Conservation (phyloP, 768 basidiomycete genomes). For the Amanita thiersii region DNA sequence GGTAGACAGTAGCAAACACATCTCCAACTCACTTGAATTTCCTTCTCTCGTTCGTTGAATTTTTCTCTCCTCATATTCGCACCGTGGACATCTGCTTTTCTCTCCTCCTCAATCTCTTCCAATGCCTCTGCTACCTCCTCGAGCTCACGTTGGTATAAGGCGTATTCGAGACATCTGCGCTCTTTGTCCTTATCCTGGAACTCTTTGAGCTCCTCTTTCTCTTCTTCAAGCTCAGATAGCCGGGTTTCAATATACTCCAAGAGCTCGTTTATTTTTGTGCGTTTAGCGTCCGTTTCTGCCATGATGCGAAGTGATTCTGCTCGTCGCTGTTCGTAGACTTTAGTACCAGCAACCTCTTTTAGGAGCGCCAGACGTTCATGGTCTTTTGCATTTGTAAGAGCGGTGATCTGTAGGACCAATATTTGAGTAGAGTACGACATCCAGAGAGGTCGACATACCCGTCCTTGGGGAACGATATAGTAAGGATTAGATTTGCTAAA, state of each 20-base stretch:
- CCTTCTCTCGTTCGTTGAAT: slow-evolving; percentile 76
- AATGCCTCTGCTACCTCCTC: slow-evolving; percentile 82
- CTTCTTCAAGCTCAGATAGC: slow-evolving; percentile 87
- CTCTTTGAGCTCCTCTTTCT: slow-evolving; percentile 96
- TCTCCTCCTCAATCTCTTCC: slow-evolving; percentile 80
- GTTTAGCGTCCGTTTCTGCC: slow-evolving; percentile 92
- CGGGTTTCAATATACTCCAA: slow-evolving; percentile 88
- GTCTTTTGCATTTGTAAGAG: slow-evolving; percentile 95
- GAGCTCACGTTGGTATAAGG: slow-evolving; percentile 84
- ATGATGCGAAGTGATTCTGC: slow-evolving; percentile 92
- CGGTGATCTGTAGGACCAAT: slow-evolving; percentile 93
- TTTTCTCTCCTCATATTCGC: slow-evolving; percentile 78
- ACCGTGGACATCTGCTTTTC: slow-evolving; percentile 73
- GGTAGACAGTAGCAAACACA: background rate
- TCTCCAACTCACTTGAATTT: slow-evolving; percentile 57
- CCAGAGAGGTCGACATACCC: slow-evolving; percentile 43
- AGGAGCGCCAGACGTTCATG: slow-evolving; percentile 88
- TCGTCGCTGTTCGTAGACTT: slow-evolving; percentile 94
- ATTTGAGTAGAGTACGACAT: slow-evolving; percentile 9
- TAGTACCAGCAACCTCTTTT: slow-evolving; percentile 97
- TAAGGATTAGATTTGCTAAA: slow-evolving; percentile 99
- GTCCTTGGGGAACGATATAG: slow-evolving; percentile 97
- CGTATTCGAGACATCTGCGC: slow-evolving; percentile 89
- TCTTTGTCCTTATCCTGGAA: slow-evolving; percentile 96
- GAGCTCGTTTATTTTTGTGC: slow-evolving; percentile 84